Percentiles rank a stretch among this genome's conserved stretches.
These are phyloP conservation scores for Tubosaeta brunneosetosa DNA, from an alignment of 768 basidiomycete species.

Conservation along the genomic window DNA sequence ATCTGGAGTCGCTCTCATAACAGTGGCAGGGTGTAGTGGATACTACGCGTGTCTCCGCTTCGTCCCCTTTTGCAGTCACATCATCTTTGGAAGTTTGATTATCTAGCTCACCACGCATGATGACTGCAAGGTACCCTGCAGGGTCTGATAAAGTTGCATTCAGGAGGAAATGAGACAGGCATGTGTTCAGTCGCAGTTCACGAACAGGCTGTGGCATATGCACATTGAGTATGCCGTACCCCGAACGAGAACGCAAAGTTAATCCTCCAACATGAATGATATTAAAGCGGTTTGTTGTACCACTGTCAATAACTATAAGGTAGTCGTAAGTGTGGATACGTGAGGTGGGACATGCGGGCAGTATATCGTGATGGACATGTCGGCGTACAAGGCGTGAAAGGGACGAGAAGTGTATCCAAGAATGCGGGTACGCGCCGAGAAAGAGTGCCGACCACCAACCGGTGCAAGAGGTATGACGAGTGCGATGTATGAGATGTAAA, in stretches of 20 bases:
- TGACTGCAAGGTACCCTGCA: background rate
- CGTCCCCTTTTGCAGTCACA: background rate
- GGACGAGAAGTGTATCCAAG: conserved; percentile 15
- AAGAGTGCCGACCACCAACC: conserved; percentile 1
- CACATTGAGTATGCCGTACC: background rate
- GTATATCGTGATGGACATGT: conserved; percentile 6
- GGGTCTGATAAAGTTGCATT: background rate
- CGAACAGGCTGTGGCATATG: background rate
- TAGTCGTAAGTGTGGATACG: conserved; percentile 13
- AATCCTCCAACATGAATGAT: conserved; percentile 1
- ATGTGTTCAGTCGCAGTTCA: background rate
- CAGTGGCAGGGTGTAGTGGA: background rate
- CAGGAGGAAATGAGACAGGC: background rate
- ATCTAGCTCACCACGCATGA: background rate
- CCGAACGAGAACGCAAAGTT: background rate
- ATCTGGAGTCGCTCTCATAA: background rate
- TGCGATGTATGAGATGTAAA: conserved; percentile 14
- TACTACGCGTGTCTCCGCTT: background rate
- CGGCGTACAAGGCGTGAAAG: conserved; percentile 1
- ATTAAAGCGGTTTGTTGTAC: conserved; percentile 15
- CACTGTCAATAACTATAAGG: conserved; percentile 19
- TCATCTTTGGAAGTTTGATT: background rate
- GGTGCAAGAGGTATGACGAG: conserved; percentile 18
- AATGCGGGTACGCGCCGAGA: conserved; percentile 9
- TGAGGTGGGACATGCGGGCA: background rate